Evolutionary conservation across 2,329 filamentous ascomycete species (phyloP), one percentile per base, ranked within the genome.

Genomic region (Alternaria sp.): DNA sequence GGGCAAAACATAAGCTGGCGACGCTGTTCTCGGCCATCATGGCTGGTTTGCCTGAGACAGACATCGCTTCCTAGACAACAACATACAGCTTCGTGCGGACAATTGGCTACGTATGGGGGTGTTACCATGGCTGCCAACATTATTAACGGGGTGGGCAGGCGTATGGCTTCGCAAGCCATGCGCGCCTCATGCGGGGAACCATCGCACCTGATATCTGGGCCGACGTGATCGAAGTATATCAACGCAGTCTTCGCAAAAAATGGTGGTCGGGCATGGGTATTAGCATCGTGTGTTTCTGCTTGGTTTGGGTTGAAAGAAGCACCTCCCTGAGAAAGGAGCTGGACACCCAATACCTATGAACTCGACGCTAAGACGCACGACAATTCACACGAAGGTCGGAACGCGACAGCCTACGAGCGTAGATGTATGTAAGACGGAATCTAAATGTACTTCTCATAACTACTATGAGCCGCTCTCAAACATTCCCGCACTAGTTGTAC

Each of bases 1-100:
- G 37, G 17, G 17, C 5, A 39, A 39, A 3, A 21, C 36, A 11
- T 39, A 39, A 36, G 33, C 33, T 6, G 33, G 8, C 80, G 3
- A 66, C 84, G 2, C 51, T 83, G 4, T 56, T 82, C 2, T 81
- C 81, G 2, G 48, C 77, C 1, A 45, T 72, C 3, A 79, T 63
- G 23, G 59, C 60, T 3, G 14, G 17, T n/a, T 54, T 70, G 5
- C 11, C 50, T 10, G 61, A 69, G 17, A 41, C n/a, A 3, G 65
- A 70, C n/a, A 40, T 51, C 3, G 63, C 63, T 13, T 31, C 49
- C 3, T 40, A 56, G 21, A 54, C 62, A 2, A 61, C 60, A 7
- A 58, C 55, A 4, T 67, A 51, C 44, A 49, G 36, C 6, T 68
- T 69, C 34, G 31, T 69, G 6, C 56, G 65, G 14, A 52, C 17